Evolutionary conservation across 2,329 filamentous ascomycete genomes (phyloP).

Genomic region (Periconia macrospinosa): DNA sequence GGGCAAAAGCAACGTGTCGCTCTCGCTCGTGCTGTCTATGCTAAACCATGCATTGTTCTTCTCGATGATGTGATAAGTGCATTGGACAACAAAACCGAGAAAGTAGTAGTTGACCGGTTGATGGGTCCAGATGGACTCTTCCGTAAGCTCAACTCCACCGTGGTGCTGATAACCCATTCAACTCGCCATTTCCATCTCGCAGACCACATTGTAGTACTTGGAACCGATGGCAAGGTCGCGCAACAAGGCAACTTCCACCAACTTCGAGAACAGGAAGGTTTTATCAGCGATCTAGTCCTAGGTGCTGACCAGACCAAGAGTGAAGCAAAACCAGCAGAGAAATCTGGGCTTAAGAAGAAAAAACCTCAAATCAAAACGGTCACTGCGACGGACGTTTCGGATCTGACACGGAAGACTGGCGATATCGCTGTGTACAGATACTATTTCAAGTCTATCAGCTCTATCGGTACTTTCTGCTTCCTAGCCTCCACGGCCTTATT

Average conservation of each 20-base stretch:
- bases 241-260: slow-evolving; percentile 43
- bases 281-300: slow-evolving; percentile 24
- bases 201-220: slow-evolving; percentile 47
- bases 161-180: slow-evolving; percentile 4
- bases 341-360: slow-evolving; percentile 5
- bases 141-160: slow-evolving; percentile 3
- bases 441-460: slow-evolving; percentile 5
- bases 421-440: slow-evolving; percentile 5
- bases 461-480: slow-evolving; percentile 2
- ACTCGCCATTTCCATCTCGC: slow-evolving; percentile 16
- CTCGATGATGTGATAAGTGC: slow-evolving; percentile 2
- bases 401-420: slow-evolving; percentile 4
- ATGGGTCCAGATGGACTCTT: slow-evolving; percentile 4
- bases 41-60: slow-evolving; percentile 29
- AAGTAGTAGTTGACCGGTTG: slow-evolving; percentile 4
- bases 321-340: slow-evolving; percentile 5
- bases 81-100: slow-evolving; percentile 2
- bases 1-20: slow-evolving; percentile 53
- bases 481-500: slow-evolving; percentile 2
- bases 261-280: slow-evolving; percentile 24
- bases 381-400: slow-evolving; percentile 2
- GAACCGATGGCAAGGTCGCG: slow-evolving; percentile 26
- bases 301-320: background rate
- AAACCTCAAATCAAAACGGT: slow-evolving; percentile 4
- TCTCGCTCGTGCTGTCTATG: slow-evolving; percentile 50